Base-by-base conservation (phyloP, 2,329 filamentous ascomycete species). In the Claviceps fusiformis region DNA sequence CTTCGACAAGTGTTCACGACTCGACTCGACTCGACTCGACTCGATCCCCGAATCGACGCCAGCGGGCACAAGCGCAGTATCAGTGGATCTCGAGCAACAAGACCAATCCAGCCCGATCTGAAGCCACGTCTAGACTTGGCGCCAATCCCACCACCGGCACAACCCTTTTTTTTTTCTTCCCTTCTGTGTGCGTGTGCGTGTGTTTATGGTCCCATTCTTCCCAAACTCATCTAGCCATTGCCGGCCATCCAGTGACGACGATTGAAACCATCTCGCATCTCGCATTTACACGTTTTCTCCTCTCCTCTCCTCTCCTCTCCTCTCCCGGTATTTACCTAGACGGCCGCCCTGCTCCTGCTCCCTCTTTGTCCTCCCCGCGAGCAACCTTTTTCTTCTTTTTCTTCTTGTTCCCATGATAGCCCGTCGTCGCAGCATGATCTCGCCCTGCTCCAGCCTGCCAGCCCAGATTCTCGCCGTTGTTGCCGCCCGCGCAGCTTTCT, bases 401-500 rank as follows among this genome's bases (percentile, higher is more conserved):
- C 11, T 10, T 10, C 2, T 1, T 24, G 24, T 24, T 19, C 41
- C 46, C 45, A 54, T 54, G 46, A 49, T 11, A 15, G 41, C 47
- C 13, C 7, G 41, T 43, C 31, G 27, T n/a, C 33, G 6, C 45
- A 53, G 49, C 50, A 59, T 60, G 59, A 53, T 46, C 41, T 53
- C 41, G 52, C 39, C 50, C 48, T 44, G 50, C n/a, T 29, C 55
- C 35, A 43, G 39, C 15, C 45, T 50, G 27, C 55, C 55, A 41
- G 45, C 56, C 29, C 47, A 46, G 6, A 46, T 55, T 35, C 49
- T 35, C 50, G 33, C 47, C 46, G 37, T 53, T 31, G 33, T 39
- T 41, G 39, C 54, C 29, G 45, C 31, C 19, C 50, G 45, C 50
- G 52, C 56, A n/a, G 51, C 52, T 50, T 59, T 56, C 59, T 62